Percentiles rank a stretch among this genome's conserved stretches.
Conservation (phyloP, 2,329 filamentous ascomycete species). For the Fusarium sarcochroum region DNA sequence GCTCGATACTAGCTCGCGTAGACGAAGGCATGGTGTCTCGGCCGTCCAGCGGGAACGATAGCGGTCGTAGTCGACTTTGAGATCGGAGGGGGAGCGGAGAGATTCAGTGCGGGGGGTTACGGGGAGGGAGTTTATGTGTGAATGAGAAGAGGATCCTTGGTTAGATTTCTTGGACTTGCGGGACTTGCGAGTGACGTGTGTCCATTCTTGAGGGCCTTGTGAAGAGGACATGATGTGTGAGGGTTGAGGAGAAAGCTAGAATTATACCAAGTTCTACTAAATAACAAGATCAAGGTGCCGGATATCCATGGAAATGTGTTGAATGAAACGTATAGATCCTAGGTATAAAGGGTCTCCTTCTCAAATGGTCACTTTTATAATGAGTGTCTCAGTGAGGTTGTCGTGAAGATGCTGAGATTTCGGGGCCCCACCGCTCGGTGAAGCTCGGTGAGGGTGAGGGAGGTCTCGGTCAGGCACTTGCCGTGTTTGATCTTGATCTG, state of each 20-base stretch:
- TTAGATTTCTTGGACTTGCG: constrained; percentile 21
- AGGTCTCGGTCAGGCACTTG: neutral
- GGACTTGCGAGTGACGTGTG: constrained; percentile 45
- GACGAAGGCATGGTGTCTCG: constrained; percentile 45
- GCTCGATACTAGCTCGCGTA: constrained; percentile 58
- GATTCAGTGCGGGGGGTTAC: constrained; percentile 26
- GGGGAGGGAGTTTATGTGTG: constrained; percentile 21
- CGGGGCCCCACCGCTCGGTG: constrained; percentile 36
- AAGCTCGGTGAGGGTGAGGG: constrained; percentile 35
- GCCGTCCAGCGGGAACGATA: constrained; percentile 49
- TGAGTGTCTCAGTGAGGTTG: constrained; percentile 16
- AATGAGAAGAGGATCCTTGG: neutral
- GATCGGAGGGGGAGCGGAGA: constrained; percentile 45
- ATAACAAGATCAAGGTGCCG: too few species aligned
- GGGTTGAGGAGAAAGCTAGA: too few species aligned
- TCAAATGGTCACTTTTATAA: constrained; percentile 21
- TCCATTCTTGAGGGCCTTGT: constrained; percentile 44
- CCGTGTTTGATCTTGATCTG: neutral
- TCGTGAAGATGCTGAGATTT: constrained; percentile 43
- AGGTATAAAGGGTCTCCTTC: neutral
- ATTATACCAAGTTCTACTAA: too few species aligned
- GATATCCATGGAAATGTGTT: neutral
- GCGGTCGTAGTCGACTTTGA: constrained; percentile 50
- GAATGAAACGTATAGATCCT: neutral
- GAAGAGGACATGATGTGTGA: constrained; percentile 29